These are phyloP conservation scores for Protomyces arabidopsidicola DNA, from an alignment of 1,139 yeast species.

Conservation along the genomic window DNA sequence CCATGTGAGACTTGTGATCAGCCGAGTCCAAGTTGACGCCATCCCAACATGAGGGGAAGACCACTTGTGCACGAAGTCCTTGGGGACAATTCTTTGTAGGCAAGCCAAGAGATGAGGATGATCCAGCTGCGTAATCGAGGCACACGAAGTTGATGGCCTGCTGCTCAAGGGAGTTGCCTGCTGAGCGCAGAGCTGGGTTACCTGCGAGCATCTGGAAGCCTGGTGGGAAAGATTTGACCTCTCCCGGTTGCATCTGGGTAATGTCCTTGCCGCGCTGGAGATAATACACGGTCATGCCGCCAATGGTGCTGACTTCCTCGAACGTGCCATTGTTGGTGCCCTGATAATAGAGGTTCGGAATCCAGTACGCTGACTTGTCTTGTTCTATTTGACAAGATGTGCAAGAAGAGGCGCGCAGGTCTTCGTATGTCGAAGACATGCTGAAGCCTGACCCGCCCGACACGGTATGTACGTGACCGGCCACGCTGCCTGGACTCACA, in stretches of 20 bases:
- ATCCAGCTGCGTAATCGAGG: conserved; percentile 19
- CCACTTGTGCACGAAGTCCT: conserved; percentile 28
- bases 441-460: conserved; percentile 22
- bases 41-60: conserved; percentile 30
- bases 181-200: conserved; percentile 15
- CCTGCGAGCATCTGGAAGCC: conserved; percentile 31
- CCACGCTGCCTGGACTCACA: conserved; percentile 17
- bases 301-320: conserved; percentile 10
- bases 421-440: conserved; percentile 13
- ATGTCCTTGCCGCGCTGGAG: conserved; percentile 27
- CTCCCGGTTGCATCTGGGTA: conserved; percentile 5
- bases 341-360: conserved; percentile 26
- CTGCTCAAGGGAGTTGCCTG: conserved; percentile 1
- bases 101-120: conserved; percentile 23
- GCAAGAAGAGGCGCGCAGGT: conserved; percentile 18
- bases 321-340: conserved; percentile 13
- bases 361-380: conserved; percentile 29
- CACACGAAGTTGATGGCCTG: conserved; percentile 28
- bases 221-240: conserved; percentile 26
- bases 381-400: conserved; percentile 24
- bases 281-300: conserved; percentile 29
- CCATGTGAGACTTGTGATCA: conserved; percentile 29
- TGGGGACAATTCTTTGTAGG: conserved; percentile 26
- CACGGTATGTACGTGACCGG: conserved; percentile 26
- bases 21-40: conserved; percentile 28